Base-by-base conservation (phyloP, 768 basidiomycete genomes). In the Auricularia auricula-judae region DNA sequence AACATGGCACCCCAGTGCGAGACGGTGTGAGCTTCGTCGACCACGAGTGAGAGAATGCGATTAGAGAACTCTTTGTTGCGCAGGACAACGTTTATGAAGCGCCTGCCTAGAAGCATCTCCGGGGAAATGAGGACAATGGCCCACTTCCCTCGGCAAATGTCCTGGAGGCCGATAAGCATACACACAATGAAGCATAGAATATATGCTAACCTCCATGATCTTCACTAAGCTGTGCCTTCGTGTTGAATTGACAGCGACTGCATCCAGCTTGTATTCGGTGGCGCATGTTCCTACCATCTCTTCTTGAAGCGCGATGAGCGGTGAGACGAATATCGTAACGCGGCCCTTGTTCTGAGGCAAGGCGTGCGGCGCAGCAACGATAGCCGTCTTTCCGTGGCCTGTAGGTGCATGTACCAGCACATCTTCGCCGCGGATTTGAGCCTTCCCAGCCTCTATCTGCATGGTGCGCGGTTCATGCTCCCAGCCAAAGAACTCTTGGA, bases 331-430 rank as follows among this genome's bases (percentile, higher is more conserved):
- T 2, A 80, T 65, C 0, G 76, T 77, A 0, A 77, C 70, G 64
- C 71, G 73, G 3, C 72, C 73, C 42, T 72, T 66, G 29, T 66
- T 70, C 4, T 18, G 62, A 3, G 67, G 66, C 34, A 70, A 73
- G 0, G 72, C 62, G 65, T 79, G 74, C 3, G 78, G 78, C 0
- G 74, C 79, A 14, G 78, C 78, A 2, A 74, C 78, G 33, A 79
- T 68, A 0, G 70, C 69, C 0, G 78, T 79, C 67, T 79, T 79
- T 0, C 78, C 78, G 1, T 69, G 63, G 0, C 77, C 78, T 0
- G 73, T 74, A 0, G 73, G 73, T 0, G 77, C 77, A 68, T 80
- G 77, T 1, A 78, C 65, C 0, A 79, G 64, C 1, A 71, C 71
- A 66, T 79, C 76, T 2, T 68, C 65, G 0, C 72, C 68, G 3